Evolutionary conservation across 2,329 filamentous ascomycete genomes (phyloP), one percentile per base, ranked within the genome.

Genomic region (Lojkania enalia): DNA sequence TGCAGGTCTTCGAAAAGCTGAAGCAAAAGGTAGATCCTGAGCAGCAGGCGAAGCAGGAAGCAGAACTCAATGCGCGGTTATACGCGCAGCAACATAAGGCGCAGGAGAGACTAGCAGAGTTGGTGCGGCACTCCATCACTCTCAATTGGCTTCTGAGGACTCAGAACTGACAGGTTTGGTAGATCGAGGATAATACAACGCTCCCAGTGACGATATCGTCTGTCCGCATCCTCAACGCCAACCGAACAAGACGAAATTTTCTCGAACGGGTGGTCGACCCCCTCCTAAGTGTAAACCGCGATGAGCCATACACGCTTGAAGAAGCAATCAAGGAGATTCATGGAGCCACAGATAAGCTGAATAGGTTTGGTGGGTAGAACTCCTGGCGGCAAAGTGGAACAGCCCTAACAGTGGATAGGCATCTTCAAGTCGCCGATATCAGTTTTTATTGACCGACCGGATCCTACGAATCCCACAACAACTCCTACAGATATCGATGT

Each of bases 141-240:
- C 20, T 37, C n/a, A 14, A 32, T 36, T 15, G 19, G 25, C 6
- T 36, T 12, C 20, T 40, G 40, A n/a, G 36, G 18, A 20, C 19
- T 23, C 42, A 38, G n/a, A 48, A 37, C 45, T 41, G 33, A 20
- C 30, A 21, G 39, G 31, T 33, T 33, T 29, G 16, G 47, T 49
- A 90, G 87, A 81, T 95, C 62, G 81, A 84, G 55, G 82, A 87
- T 71, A 95, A 97, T 69, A 86, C 87, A 55, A 88, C 88, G 32
- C 82, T 94, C 46, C 92, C 94, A 30, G 88, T 94, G 60, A 89
- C 90, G 12, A 86, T 99, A 66, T 88, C 88, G 58, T 88, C 89
- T 33, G 82, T 99, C 64, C 84, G 87, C 58, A 78, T 99, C 49
- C 82, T 95, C 50, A 88, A 90, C 64, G 90, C 89, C 33, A 80